These are phyloP conservation scores for Boletellus ananiceps DNA, from an alignment of 768 basidiomycete species.

Conservation along the genomic window DNA sequence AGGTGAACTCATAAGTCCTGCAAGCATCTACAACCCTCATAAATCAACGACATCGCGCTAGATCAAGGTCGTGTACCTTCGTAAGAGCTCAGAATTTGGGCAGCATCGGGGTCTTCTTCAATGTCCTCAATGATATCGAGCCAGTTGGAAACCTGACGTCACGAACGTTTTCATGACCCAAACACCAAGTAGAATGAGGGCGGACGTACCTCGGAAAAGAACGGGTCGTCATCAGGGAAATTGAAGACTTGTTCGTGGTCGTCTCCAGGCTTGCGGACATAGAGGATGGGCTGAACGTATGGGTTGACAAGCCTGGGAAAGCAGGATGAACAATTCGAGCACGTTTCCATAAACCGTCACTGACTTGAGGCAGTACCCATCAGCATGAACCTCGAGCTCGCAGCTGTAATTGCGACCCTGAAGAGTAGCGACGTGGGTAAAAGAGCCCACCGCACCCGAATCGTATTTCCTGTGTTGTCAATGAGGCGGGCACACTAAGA, in stretches of 20 bases:
- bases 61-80: constrained; percentile 51
- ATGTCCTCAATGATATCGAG: constrained; percentile 89
- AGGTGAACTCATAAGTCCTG: constrained; percentile 86
- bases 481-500: constrained; percentile 14
- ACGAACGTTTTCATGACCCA: background rate
- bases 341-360: constrained; percentile 18
- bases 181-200: background rate
- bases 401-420: constrained; percentile 94
- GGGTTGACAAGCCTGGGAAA: constrained; percentile 79
- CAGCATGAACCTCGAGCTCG: constrained; percentile 90
- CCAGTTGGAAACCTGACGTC: constrained; percentile 61
- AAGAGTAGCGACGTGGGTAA: constrained; percentile 86
- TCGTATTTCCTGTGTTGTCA: constrained; percentile 76
- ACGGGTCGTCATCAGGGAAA: constrained; percentile 84
- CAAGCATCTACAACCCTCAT: constrained; percentile 58
- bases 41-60: background rate
- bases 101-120: constrained; percentile 77
- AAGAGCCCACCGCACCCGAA: constrained; percentile 87
- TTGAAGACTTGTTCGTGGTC: constrained; percentile 65
- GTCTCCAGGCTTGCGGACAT: constrained; percentile 79
- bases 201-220: constrained; percentile 75
- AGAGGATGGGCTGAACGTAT: constrained; percentile 86
- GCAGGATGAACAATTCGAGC: constrained; percentile 3
- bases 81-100: constrained; percentile 77
- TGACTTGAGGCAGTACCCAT: constrained; percentile 85